Conservation (phyloP, 495 filamentous ascomycete species). For the Pyronema domesticum region DNA sequence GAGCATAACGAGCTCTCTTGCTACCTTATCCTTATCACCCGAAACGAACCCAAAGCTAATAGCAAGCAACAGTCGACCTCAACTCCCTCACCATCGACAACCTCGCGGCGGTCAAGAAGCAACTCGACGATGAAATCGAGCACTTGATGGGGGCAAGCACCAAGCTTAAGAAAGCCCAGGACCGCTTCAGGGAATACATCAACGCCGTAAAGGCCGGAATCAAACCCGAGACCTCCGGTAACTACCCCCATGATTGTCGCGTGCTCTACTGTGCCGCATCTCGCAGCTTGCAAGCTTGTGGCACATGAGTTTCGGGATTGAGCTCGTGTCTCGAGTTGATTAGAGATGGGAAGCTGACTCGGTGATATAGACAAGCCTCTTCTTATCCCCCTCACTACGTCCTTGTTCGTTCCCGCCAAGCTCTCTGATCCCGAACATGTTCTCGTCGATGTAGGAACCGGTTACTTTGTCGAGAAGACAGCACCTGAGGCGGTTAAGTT, state of each 20-base stretch:
- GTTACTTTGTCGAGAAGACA: slow-evolving; percentile 91
- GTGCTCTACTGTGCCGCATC: slow-evolving; percentile 3
- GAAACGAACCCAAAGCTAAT: background rate
- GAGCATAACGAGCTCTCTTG: no score
- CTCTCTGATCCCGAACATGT: slow-evolving; percentile 63
- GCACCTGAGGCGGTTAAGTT: slow-evolving; percentile 62
- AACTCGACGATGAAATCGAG: slow-evolving; percentile 85
- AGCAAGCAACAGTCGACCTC: slow-evolving; percentile 42
- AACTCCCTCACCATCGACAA: slow-evolving; percentile 35
- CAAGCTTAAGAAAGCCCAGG: slow-evolving; percentile 73
- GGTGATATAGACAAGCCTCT: slow-evolving; percentile 40
- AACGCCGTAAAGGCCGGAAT: slow-evolving; percentile 47
- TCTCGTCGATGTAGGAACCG: slow-evolving; percentile 88
- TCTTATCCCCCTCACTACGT: slow-evolving; percentile 79
- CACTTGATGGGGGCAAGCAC: slow-evolving; percentile 78
- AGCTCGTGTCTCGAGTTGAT: no score
- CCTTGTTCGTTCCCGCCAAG: slow-evolving; percentile 76
- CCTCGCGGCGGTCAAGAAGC: slow-evolving; percentile 55
- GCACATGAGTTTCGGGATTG: no score
- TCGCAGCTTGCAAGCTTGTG: no score
- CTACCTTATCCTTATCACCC: background rate
- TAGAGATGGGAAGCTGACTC: no score
- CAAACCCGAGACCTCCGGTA: slow-evolving; percentile 15
- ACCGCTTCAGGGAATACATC: slow-evolving; percentile 82
- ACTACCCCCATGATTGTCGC: no score